phyloP scores from a whole-genome alignment of 768 basidiomycete species.

The Russula foetens region DNA sequence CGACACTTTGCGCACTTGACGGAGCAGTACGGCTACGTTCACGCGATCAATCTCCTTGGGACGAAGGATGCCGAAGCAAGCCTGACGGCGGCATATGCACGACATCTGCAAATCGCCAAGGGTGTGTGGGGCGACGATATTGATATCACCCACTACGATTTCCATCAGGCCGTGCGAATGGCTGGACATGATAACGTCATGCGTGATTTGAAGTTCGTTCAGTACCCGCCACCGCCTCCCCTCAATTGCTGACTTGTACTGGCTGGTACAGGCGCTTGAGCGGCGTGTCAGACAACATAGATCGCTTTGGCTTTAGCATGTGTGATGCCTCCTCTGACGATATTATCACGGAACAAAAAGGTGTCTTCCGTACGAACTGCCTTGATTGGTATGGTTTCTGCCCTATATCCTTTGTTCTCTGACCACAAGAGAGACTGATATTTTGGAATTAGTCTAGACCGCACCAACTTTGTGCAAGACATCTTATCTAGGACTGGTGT shows the following conservation, averaged over 20 bases:
- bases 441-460: constrained; percentile 61
- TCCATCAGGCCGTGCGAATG: constrained; percentile 73
- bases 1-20: constrained; percentile 83
- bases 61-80: constrained; percentile 87
- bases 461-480: constrained; percentile 97
- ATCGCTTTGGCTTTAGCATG: constrained; percentile 82
- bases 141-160: constrained; percentile 86
- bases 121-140: constrained; percentile 58
- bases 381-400: constrained; percentile 65
- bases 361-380: constrained; percentile 92
- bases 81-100: constrained; percentile 73
- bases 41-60: constrained; percentile 88
- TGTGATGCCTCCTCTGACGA: constrained; percentile 58
- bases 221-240: background rate
- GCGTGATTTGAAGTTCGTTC: constrained; percentile 55
- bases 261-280: constrained; percentile 44
- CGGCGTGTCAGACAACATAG: constrained; percentile 51
- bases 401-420: background rate
- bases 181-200: constrained; percentile 85
- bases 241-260: background rate
- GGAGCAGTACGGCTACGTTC: constrained; percentile 76
- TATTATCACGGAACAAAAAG: constrained; percentile 80
- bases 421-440: background rate
- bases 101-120: constrained; percentile 65
- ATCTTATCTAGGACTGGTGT: constrained; percentile 78